Base-by-base conservation (phyloP, 2,329 filamentous ascomycete species). In the Apiospora marii region DNA sequence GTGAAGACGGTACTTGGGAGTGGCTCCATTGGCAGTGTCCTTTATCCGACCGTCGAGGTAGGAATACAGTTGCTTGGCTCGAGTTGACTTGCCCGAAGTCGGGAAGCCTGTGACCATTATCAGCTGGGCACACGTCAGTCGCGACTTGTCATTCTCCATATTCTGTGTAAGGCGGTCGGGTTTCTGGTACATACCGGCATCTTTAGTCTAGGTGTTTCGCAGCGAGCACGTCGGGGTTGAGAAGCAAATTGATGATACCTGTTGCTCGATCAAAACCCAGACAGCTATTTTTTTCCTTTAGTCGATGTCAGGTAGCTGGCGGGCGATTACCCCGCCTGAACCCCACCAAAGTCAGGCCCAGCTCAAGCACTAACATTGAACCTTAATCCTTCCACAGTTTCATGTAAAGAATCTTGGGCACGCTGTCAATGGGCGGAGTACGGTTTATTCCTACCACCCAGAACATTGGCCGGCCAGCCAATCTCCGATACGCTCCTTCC, bases 71-170 rank as follows among this genome's bases (percentile, higher is more conserved):
- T 96, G 90, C 67, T 85, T 84, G 16, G 91, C 90, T 75, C 91
- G 89, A 27, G 89, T 89, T 46, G 90, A 90, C 83, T 93, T 93
- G 80, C 91, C 91, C 43, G 91, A 92, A 75, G 90, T 91, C 71
- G 91, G 91, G 76, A 91, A 86, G 74, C 91, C 91, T 70, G 90
- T 90, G 73, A 93, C 81, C 76, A 92, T 90, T 78, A 93, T 90
- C 76, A 93, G 85, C 91, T 93, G n/a, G 34, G 58, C 58, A 34
- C 34, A 41, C 41, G 58, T 64, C 34, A 64, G 58, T 41, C 58
- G 34, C 30, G 34, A 41, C 58, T 22, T n/a, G 8, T 64, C 7
- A 41, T 64, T 41, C 1, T 51, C 34, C 34, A n/a, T 22, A 0
- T 4, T 34, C 34, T 3, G 22, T n/a, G 4, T 19, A 14, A 10